Evolutionary conservation across 2,329 filamentous ascomycete genomes (phyloP).

Genomic region (Mycogone perniciosa): DNA sequence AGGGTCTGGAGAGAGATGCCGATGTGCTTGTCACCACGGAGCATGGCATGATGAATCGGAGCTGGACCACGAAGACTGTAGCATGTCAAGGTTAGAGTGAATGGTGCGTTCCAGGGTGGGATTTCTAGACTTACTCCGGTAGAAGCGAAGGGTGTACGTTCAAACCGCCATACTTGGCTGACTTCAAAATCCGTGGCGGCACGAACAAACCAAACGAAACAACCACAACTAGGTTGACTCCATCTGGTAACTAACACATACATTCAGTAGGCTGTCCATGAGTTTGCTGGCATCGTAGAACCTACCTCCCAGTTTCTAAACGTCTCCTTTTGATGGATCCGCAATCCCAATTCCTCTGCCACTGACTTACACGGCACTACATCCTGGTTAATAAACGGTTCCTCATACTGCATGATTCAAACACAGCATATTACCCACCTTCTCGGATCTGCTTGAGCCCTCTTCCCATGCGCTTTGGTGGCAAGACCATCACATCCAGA

Average conservation of each 20-base stretch:
- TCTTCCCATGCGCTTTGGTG: constrained; percentile 71
- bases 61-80: constrained; percentile 73
- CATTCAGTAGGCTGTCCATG: constrained; percentile 1
- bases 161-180: constrained; percentile 73
- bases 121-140: constrained; percentile 55
- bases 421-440: constrained; percentile 39
- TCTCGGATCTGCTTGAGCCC: constrained; percentile 62
- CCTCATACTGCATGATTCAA: too few species aligned
- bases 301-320: constrained; percentile 75
- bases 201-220: constrained; percentile 94
- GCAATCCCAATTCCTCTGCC: constrained; percentile 57
- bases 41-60: constrained; percentile 77
- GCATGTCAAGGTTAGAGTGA: background rate
- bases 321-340: constrained; percentile 68
- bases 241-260: constrained; percentile 44
- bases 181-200: constrained; percentile 64
- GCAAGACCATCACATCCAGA: constrained; percentile 79
- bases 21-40: constrained; percentile 53
- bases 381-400: background rate
- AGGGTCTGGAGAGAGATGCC: constrained; percentile 87
- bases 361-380: constrained; percentile 66
- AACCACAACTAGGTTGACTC: constrained; percentile 74
- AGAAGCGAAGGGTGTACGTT: constrained; percentile 92
- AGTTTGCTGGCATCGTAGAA: background rate
- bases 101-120: background rate